Evolutionary conservation across 2,329 filamentous ascomycete genomes (phyloP).

Genomic region (Hypocrella siamensis): DNA sequence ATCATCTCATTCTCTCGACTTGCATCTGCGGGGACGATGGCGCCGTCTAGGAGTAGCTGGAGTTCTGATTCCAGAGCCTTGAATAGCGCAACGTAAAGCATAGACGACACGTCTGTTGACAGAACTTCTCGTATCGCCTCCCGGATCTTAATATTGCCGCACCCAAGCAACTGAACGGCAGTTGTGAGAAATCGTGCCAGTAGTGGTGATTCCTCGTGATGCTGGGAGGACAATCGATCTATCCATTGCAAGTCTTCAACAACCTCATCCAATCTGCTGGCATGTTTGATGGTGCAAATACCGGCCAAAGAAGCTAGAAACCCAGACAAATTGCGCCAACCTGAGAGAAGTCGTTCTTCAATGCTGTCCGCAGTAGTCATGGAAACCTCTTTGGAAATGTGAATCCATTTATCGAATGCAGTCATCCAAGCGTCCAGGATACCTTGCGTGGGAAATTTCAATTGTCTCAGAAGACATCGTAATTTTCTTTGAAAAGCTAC

Average conservation of each 20-base stretch:
- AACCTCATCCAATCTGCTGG: slow-evolving; percentile 40
- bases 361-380: slow-evolving; percentile 32
- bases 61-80: slow-evolving; percentile 50
- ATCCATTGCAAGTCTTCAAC: slow-evolving; percentile 47
- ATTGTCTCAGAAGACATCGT: slow-evolving; percentile 40
- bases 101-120: slow-evolving; percentile 46
- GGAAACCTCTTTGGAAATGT: slow-evolving; percentile 47
- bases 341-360: slow-evolving; percentile 39
- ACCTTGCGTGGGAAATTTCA: slow-evolving; percentile 48
- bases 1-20: slow-evolving; percentile 42
- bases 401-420: slow-evolving; percentile 49
- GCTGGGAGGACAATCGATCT: slow-evolving; percentile 41
- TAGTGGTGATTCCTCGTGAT: slow-evolving; percentile 43
- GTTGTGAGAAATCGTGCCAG: slow-evolving; percentile 44
- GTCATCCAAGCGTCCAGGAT: slow-evolving; percentile 52
- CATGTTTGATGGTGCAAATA: slow-evolving; percentile 46
- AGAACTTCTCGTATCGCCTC: slow-evolving; percentile 53
- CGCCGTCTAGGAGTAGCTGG: slow-evolving; percentile 44
- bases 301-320: slow-evolving; percentile 53
- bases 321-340: slow-evolving; percentile 56
- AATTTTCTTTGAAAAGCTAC: slow-evolving; percentile 56
- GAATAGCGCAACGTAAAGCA: slow-evolving; percentile 47
- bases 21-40: slow-evolving; percentile 33
- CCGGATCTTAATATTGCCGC: slow-evolving; percentile 45
- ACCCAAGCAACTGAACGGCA: slow-evolving; percentile 50